Conservation (phyloP, 2,329 filamentous ascomycete species). For the Macrophomina pseudophaseolina region DNA sequence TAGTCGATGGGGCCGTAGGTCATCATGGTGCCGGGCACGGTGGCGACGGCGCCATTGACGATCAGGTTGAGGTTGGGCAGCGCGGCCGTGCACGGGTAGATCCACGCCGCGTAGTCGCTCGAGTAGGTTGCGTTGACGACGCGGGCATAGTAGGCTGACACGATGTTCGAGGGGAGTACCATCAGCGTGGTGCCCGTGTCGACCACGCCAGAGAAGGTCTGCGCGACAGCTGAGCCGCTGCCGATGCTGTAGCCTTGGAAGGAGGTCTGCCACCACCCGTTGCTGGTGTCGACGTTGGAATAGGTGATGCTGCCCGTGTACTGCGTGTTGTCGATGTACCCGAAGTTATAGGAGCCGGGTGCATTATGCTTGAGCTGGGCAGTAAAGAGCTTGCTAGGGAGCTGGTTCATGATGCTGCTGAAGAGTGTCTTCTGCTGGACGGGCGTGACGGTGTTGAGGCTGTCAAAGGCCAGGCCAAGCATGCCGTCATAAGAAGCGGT, state of each 20-base stretch:
- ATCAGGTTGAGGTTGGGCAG: slow-evolving; percentile 59
- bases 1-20: slow-evolving; percentile 56
- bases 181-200: slow-evolving; percentile 75
- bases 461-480: slow-evolving; percentile 64
- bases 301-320: slow-evolving; percentile 65
- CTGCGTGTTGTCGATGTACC: slow-evolving; percentile 63
- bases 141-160: slow-evolving; percentile 64
- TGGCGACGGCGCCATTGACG: slow-evolving; percentile 56
- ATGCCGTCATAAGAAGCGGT: slow-evolving; percentile 60
- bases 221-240: slow-evolving; percentile 38
- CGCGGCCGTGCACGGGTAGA: slow-evolving; percentile 56
- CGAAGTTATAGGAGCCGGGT: slow-evolving; percentile 60
- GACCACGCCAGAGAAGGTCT: slow-evolving; percentile 61
- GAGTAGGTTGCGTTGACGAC: slow-evolving; percentile 59
- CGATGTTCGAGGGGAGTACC: slow-evolving; percentile 60
- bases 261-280: slow-evolving; percentile 69
- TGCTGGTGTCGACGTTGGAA: slow-evolving; percentile 58
- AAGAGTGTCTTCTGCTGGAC: slow-evolving; percentile 61
- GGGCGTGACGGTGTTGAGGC: slow-evolving; percentile 63
- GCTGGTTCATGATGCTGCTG: slow-evolving; percentile 60
- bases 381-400: slow-evolving; percentile 62
- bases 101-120: slow-evolving; percentile 59
- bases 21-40: slow-evolving; percentile 61
- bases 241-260: slow-evolving; percentile 63
- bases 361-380: slow-evolving; percentile 60